Percentiles rank a stretch among this genome's conserved stretches.
phyloP scores from a whole-genome alignment of 2,329 filamentous ascomycete species.

The Neocatenulostroma microsporum region DNA sequence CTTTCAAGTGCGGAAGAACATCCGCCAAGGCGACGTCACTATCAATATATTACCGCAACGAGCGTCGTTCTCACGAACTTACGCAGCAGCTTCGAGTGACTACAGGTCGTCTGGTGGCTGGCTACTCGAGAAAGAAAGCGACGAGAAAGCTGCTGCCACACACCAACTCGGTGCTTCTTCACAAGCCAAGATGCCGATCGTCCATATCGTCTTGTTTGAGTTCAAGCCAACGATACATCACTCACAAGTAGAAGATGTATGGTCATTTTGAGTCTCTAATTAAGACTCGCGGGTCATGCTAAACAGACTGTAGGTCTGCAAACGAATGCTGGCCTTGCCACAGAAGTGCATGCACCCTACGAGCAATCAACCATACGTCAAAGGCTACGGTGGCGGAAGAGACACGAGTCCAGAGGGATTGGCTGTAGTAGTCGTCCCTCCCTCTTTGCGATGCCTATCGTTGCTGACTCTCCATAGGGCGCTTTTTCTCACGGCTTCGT shows the following conservation, averaged over 20 bases:
- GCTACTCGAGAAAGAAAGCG: not conserved
- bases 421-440: constrained; percentile 41
- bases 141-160: not conserved
- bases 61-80: too few relatives aligned
- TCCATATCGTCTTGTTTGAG: constrained; percentile 62
- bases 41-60: too few relatives aligned
- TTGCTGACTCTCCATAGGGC: constrained; percentile 31
- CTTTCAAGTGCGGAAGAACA: too few relatives aligned
- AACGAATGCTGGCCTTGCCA: constrained; percentile 50
- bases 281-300: too few relatives aligned
- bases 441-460: too few relatives aligned
- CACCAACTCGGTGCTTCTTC: too few relatives aligned
- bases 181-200: constrained; percentile 50
- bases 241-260: constrained; percentile 50
- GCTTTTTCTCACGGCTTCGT: constrained; percentile 64
- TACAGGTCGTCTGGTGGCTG: constrained; percentile 5
- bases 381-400: constrained; percentile 49
- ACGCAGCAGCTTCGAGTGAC: not conserved
- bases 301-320: constrained; percentile 51
- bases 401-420: constrained; percentile 56
- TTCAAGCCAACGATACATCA: constrained; percentile 49
- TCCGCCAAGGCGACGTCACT: constrained; percentile 4
- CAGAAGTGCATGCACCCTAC: constrained; percentile 53
- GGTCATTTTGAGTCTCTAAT: too few relatives aligned
- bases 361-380: constrained; percentile 54